phyloP scores from a whole-genome alignment of 2,329 filamentous ascomycete species.

The Trichoderma lentiforme region DNA sequence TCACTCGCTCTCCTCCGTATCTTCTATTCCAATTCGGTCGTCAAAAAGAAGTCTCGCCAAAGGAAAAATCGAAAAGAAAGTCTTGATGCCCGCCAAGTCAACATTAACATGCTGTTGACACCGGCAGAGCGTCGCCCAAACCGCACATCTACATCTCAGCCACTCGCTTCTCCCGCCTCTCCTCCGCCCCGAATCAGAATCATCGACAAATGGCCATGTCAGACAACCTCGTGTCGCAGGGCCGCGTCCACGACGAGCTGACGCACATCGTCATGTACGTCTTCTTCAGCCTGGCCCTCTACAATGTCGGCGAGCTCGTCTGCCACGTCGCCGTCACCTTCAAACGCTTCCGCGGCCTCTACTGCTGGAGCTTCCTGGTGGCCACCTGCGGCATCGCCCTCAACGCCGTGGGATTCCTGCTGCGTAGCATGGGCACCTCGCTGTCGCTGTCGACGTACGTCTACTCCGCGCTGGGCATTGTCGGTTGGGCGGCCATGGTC shows the following conservation, averaged over 20 bases:
- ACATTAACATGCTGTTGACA: slow-evolving; percentile 9
- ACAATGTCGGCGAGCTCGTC: slow-evolving; percentile 21
- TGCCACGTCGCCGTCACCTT: slow-evolving; percentile 48
- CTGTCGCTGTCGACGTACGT: slow-evolving; percentile 16
- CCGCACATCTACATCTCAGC: background rate
- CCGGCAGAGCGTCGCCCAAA: background rate
- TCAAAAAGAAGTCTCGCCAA: background rate
- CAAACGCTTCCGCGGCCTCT: slow-evolving; percentile 34
- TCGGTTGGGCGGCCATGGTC: slow-evolving; percentile 46
- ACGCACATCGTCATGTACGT: slow-evolving; percentile 17
- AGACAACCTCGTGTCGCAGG: slow-evolving; percentile 1
- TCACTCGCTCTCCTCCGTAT: background rate
- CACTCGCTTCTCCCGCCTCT: background rate
- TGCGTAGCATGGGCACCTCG: slow-evolving; percentile 24
- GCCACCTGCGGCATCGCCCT: slow-evolving; percentile 33
- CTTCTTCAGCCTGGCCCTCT: slow-evolving; percentile 19
- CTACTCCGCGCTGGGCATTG: slow-evolving; percentile 11
- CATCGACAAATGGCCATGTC: background rate
- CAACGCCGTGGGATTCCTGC: slow-evolving; percentile 28
- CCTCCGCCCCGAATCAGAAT: background rate
- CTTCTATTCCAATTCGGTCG: background rate
- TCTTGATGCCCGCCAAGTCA: background rate
- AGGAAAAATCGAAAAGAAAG: background rate
- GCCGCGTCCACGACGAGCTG: background rate
- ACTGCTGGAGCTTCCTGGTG: slow-evolving; percentile 39